phyloP scores from a whole-genome alignment of 495 filamentous ascomycete species.

The Aspergillus biplanus region DNA sequence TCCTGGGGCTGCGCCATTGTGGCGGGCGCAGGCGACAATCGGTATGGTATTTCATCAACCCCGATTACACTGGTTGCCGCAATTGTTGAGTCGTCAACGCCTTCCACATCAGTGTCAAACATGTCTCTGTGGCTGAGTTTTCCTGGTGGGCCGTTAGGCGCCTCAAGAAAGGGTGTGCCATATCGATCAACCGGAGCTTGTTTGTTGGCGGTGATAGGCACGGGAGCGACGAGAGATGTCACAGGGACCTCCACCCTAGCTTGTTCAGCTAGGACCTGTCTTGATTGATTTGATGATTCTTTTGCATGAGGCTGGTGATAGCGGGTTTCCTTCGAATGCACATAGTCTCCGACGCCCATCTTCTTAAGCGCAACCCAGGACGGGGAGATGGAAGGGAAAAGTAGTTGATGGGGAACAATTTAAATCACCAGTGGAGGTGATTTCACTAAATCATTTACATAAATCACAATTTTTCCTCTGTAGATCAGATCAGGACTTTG shows the following conservation, averaged over 20 bases:
- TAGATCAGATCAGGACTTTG: neutral
- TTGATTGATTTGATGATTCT: conserved; percentile 32
- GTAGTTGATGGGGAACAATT: neutral
- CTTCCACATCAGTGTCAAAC: conserved; percentile 54
- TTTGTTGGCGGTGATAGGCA: conserved; percentile 24
- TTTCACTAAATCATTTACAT: neutral
- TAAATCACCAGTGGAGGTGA: neutral
- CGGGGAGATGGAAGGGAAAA: neutral
- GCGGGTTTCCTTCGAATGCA: conserved; percentile 46
- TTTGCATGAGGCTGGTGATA: conserved; percentile 35
- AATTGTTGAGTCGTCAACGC: conserved; percentile 51
- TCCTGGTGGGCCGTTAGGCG: conserved; percentile 22
- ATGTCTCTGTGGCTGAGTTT: conserved; percentile 35
- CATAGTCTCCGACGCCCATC: conserved; percentile 52
- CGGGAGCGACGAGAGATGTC: conserved; percentile 28
- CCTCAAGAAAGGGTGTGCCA: conserved; percentile 21
- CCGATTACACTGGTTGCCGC: conserved; percentile 45
- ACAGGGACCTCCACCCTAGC: conserved; percentile 40
- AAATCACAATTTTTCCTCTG: neutral
- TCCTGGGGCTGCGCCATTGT: conserved; percentile 24
- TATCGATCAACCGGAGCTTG: conserved; percentile 26
- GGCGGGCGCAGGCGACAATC: conserved; percentile 25
- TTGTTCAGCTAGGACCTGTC: conserved; percentile 42
- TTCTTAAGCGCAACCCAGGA: conserved; percentile 9
- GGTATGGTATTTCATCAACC: conserved; percentile 38